Base-by-base conservation (phyloP, 2,329 filamentous ascomycete genomes). In the Endoconidiophora polonica region DNA sequence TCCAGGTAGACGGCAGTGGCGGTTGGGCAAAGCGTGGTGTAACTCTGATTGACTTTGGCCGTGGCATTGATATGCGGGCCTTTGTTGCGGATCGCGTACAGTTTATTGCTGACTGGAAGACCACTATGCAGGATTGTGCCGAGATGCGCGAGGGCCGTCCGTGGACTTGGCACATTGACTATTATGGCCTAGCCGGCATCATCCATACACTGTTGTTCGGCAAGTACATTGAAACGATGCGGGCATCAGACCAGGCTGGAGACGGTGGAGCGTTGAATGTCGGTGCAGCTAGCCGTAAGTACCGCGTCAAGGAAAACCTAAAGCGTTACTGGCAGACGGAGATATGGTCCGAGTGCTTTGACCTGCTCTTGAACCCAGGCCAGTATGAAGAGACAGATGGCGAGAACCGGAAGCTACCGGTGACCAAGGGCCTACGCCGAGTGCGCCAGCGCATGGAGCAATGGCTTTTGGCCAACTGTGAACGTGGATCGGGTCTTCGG, bases 281-380 rank as follows among this genome's bases (percentile, higher is more conserved):
- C 0, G 75, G 74, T n/a, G 70, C 70, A 3, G 69, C 64, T 5
- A 75, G 72, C 1, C 79, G 83, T 60, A 79, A 73, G 44, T 96
- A 94, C 66, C 77, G 74, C 55, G 79, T 95, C 56, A 76, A 82
- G 47, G 90, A 95, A 65, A 76, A 71, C 12, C 66, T 96, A 54
- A 98, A 98, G 69, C 68, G 91, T 42, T 98, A 98, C 66, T 98
- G 91, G 91, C 88, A 96, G 69, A 83, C 80, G 45, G 87, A 94
- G 46, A 77, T 96, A 42, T 98, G 91, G 91, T 66, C 62, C 2
- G 79, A 83, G 54, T 79, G 83, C 44, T 94, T 98, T 62, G 83
- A 88, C 56, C 59, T 96, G 52, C 66, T 96, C 56, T 69, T 98
- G 41, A 98, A 98, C 63, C 88, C 90, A 0, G 71, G 74, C 2